These are phyloP conservation scores for Calonectria leucothoes DNA, from an alignment of 2,329 filamentous ascomycete species.

Conservation along the genomic window DNA sequence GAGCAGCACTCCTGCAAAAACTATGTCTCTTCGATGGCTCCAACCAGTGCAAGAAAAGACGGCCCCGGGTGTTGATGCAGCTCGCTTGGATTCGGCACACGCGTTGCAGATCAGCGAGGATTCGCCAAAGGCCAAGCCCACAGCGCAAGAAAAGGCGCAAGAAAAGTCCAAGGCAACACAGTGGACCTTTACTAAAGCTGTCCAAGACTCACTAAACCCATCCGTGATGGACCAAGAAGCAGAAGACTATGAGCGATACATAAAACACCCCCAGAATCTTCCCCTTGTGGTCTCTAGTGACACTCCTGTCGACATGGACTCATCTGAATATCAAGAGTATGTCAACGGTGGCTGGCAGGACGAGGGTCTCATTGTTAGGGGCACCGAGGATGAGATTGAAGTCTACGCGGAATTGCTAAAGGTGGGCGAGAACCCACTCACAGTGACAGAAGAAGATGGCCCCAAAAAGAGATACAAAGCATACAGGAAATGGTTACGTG, in stretches of 20 bases:
- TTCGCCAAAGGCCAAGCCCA: slow-evolving; percentile 61
- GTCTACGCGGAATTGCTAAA: slow-evolving; percentile 83
- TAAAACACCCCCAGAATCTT: slow-evolving; percentile 88
- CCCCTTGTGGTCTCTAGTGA: slow-evolving; percentile 83
- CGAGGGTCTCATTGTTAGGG: slow-evolving; percentile 65
- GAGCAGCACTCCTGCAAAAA: slow-evolving; percentile 52
- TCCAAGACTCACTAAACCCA: slow-evolving; percentile 87
- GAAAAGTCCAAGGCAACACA: slow-evolving; percentile 88
- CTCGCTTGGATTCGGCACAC: slow-evolving; percentile 29
- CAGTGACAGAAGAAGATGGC: slow-evolving; percentile 87
- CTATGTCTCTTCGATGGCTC: slow-evolving; percentile 72
- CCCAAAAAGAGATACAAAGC: slow-evolving; percentile 97
- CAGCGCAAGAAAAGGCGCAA: slow-evolving; percentile 75
- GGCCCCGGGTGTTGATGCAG: slow-evolving; percentile 27
- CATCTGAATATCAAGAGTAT: slow-evolving; percentile 83
- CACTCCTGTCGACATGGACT: slow-evolving; percentile 68
- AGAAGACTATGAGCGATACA: slow-evolving; percentile 89
- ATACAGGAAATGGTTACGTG: slow-evolving; percentile 93
- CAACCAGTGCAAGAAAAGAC: slow-evolving; percentile 58
- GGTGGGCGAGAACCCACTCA: slow-evolving; percentile 84
- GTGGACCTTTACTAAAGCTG: slow-evolving; percentile 88
- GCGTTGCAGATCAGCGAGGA: slow-evolving; percentile 32
- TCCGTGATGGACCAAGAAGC: slow-evolving; percentile 81
- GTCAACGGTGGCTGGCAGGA: slow-evolving; percentile 75
- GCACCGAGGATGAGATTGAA: slow-evolving; percentile 56